These are phyloP conservation scores for Penicillium fimorum DNA, from an alignment of 495 filamentous ascomycete species.

Conservation along the genomic window DNA sequence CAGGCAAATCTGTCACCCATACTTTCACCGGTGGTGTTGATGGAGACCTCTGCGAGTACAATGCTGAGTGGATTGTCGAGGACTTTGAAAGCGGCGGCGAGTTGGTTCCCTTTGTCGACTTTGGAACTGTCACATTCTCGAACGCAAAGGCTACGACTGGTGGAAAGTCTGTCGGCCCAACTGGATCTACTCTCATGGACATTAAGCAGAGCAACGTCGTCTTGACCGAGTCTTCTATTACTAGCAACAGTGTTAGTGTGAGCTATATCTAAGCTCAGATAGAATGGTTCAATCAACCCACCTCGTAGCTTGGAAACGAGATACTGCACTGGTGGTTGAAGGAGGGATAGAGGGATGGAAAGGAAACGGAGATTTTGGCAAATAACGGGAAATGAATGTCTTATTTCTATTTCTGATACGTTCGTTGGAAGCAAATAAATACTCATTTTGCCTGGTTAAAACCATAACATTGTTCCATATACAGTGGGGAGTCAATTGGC, in stretches of 20 bases:
- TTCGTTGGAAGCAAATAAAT: too few species aligned
- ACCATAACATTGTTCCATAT: too few species aligned
- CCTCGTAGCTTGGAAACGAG: background rate
- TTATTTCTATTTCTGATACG: too few species aligned
- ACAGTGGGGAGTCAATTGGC: too few species aligned
- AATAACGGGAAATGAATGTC: background rate
- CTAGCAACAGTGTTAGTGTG: constrained; percentile 2
- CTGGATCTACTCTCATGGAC: constrained; percentile 5
- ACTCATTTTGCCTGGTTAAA: too few species aligned
- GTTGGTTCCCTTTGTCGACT: constrained; percentile 7
- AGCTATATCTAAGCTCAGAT: background rate
- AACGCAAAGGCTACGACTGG: background rate
- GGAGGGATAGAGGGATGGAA: background rate
- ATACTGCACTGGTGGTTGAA: background rate
- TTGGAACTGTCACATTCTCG: constrained; percentile 8
- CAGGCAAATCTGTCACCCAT: constrained; percentile 45
- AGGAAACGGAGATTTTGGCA: background rate
- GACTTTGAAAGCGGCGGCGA: constrained; percentile 24
- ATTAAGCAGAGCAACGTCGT: background rate
- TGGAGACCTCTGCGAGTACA: constrained; percentile 21
- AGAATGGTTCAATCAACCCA: background rate
- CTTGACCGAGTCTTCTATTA: constrained; percentile 2
- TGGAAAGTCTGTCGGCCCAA: background rate
- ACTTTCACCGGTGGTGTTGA: constrained; percentile 33
- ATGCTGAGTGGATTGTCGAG: constrained; percentile 60